These are phyloP conservation scores for Aspergillus texensis DNA, from an alignment of 2,329 filamentous ascomycete species.

Conservation along the genomic window DNA sequence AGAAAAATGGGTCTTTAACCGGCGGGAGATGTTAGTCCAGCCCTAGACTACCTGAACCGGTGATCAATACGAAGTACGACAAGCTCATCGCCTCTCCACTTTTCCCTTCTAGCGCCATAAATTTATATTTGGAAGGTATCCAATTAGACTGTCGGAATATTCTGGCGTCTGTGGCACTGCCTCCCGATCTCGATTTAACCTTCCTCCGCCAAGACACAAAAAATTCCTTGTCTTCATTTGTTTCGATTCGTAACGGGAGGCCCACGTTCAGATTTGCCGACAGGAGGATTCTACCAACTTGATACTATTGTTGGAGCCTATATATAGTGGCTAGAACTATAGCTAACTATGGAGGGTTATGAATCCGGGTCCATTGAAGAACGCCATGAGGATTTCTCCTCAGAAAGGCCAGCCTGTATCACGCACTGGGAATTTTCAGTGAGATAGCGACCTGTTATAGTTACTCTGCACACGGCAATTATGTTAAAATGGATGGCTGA, in stretches of 20 bases:
- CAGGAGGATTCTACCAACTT: neutral
- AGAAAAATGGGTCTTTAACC: neutral
- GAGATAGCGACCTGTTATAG: neutral
- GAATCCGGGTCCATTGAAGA: no score
- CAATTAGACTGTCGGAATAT: neutral
- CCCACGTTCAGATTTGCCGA: neutral
- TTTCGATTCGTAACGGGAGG: neutral
- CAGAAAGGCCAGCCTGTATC: no score
- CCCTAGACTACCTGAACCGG: neutral
- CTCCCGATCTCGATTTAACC: neutral
- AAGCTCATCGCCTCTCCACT: neutral
- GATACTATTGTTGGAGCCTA: neutral
- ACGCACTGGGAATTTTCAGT: neutral
- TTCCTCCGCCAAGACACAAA: neutral
- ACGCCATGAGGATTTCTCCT: no score
- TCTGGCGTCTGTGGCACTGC: neutral
- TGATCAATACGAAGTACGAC: neutral
- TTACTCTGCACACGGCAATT: neutral
- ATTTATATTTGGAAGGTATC: neutral
- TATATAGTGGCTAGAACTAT: neutral
- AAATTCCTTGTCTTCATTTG: neutral
- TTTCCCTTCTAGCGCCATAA: neutral
- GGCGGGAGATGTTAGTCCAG: neutral
- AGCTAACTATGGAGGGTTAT: no score
- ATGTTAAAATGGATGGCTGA: neutral